phyloP scores from a whole-genome alignment of 1,284 basidiomycete species.

The Apiotrichum mycotoxinovorans region DNA sequence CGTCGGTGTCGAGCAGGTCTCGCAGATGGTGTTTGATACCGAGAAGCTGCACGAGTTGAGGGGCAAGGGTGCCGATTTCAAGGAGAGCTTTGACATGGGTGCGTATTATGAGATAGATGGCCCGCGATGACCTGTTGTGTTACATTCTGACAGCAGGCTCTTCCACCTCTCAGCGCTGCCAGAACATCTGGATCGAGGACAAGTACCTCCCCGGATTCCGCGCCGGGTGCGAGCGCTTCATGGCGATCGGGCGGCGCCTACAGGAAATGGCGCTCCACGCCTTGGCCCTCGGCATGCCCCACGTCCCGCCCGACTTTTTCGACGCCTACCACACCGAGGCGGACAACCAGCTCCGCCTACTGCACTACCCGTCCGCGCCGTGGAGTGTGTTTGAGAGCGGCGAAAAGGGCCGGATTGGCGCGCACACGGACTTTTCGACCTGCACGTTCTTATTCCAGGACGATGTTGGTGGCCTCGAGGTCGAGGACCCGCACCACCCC shows the following conservation, averaged over 20 bases:
- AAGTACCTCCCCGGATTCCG: conserved; percentile 58
- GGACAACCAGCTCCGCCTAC: conserved; percentile 60
- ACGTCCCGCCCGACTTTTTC: conserved; percentile 36
- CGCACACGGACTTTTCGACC: conserved; percentile 59
- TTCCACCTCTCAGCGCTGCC: conserved; percentile 47
- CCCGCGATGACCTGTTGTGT: no score
- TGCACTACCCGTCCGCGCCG: conserved; percentile 52
- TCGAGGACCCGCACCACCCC: conserved; percentile 56
- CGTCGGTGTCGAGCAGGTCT: conserved; percentile 43
- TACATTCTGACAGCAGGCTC: conserved; percentile 40
- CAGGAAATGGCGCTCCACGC: conserved; percentile 55
- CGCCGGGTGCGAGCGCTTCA: conserved; percentile 57
- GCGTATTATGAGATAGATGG: not conserved
- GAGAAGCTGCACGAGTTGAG: conserved; percentile 49
- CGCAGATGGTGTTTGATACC: conserved; percentile 35
- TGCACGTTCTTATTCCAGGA: conserved; percentile 62
- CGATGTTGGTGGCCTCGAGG: conserved; percentile 59
- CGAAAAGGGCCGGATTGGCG: conserved; percentile 55
- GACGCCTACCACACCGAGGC: conserved; percentile 43
- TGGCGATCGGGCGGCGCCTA: conserved; percentile 52
- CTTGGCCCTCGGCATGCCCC: conserved; percentile 55
- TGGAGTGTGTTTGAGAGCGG: conserved; percentile 47
- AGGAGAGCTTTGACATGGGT: conserved; percentile 60
- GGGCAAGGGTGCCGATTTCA: conserved; percentile 54
- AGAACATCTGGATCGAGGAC: conserved; percentile 61